Evolutionary conservation across 1,139 yeast species (phyloP).

Genomic region (Pichia sp.): DNA sequence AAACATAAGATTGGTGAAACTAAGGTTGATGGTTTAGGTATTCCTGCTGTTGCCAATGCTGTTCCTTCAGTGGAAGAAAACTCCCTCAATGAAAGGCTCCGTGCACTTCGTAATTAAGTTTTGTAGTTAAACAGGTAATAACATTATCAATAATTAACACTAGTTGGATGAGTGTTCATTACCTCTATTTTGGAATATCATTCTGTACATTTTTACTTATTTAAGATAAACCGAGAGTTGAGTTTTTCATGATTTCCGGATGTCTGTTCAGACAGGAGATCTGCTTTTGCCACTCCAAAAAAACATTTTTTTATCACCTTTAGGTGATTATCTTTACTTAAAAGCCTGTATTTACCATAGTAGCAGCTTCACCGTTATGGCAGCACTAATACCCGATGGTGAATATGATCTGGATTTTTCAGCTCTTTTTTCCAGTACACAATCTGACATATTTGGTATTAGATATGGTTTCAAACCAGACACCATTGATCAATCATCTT

Average conservation of each 20-base stretch:
- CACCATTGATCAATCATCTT: conserved; percentile 22
- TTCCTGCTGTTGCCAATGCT: conserved; percentile 7
- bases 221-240: too few species aligned
- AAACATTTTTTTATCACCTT: neutral
- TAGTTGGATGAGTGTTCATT: neutral
- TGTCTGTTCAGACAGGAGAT: neutral
- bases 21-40: conserved; percentile 35
- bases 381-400: conserved; percentile 26
- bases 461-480: conserved; percentile 29
- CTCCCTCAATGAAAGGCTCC: conserved; percentile 73
- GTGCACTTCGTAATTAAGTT: conserved; percentile 56
- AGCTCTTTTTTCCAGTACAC: conserved; percentile 17
- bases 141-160: neutral
- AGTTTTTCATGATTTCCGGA: too few species aligned
- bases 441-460: conserved; percentile 25
- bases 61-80: conserved; percentile 55
- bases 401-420: conserved; percentile 31
- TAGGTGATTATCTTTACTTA: neutral
- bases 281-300: neutral
- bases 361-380: neutral
- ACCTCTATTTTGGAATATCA: neutral
- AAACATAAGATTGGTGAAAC: conserved; percentile 52
- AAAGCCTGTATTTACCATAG: neutral
- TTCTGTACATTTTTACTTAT: too few species aligned
- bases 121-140: neutral